Percentiles rank a stretch among this genome's conserved stretches.
Conservation (phyloP, 305 asterid species). For the Solanum hybrid region DNA sequence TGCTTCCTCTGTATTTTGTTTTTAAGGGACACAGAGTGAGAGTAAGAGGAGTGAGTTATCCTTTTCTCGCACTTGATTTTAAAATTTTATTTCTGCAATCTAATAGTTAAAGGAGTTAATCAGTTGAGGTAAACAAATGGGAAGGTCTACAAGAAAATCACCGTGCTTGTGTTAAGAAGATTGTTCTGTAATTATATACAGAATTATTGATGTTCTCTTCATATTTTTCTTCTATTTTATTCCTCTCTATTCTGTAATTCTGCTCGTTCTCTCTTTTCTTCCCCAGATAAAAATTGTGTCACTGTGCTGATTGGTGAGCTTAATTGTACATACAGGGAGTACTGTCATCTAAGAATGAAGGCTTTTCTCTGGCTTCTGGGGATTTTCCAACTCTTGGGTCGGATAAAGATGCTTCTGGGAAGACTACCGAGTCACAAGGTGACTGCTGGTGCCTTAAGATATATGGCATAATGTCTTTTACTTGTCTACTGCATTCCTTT, state of each 20-base stretch:
- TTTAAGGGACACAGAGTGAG: neutral
- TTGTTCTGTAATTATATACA: neutral
- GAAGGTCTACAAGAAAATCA: neutral
- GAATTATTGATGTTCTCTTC: neutral
- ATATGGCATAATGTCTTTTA: neutral
- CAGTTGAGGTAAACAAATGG: neutral
- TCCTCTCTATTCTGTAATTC: neutral
- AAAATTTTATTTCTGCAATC: neutral
- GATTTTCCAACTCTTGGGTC: conserved; percentile 94
- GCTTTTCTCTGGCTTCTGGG: conserved; percentile 78
- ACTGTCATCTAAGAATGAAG: conserved; percentile 58
- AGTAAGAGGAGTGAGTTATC: neutral
- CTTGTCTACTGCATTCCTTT: neutral
- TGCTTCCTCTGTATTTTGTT: neutral
- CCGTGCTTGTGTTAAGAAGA: neutral
- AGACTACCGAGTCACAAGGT: conserved; percentile 65
- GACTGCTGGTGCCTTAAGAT: conserved; percentile 7
- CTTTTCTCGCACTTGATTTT: neutral
- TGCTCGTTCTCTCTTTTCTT: neutral
- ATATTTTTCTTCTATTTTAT: neutral
- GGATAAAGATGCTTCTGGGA: conserved; percentile 48
- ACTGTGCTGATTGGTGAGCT: neutral
- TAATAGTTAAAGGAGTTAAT: neutral
- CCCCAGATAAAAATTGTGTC: neutral
- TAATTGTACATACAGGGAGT: conserved; percentile 42